Conservation (phyloP, 768 basidiomycete species). For the Suillus occidentalis region DNA sequence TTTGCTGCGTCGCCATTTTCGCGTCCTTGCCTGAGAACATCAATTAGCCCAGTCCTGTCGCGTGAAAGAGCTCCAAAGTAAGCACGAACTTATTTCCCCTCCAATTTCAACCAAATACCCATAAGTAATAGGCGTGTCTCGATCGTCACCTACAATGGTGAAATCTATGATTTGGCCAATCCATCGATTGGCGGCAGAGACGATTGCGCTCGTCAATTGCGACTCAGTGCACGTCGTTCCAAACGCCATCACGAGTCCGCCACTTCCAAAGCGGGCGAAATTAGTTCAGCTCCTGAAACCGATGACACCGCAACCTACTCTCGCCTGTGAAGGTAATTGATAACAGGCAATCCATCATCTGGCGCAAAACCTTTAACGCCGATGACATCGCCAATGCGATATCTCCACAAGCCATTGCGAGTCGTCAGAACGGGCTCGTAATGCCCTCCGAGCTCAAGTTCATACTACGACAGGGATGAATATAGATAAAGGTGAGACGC, state of each 20-base stretch:
- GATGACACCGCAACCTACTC: neutral
- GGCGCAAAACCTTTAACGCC: conserved; percentile 12
- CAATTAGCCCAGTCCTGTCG: neutral
- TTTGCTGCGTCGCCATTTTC: neutral
- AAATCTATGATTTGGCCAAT: conserved; percentile 9
- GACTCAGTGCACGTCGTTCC: neutral
- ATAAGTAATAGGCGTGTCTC: neutral
- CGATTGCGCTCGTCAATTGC: neutral
- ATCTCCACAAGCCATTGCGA: conserved; percentile 14
- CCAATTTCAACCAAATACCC: conserved; percentile 9
- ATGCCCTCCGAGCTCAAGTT: conserved; percentile 5
- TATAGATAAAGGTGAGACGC: neutral
- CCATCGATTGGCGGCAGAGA: neutral
- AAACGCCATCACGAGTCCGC: conserved; percentile 7
- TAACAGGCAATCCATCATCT: conserved; percentile 10
- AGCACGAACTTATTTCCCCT: neutral
- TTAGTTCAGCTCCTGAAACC: neutral
- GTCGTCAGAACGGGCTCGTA: conserved; percentile 14
- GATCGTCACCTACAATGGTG: conserved; percentile 6
- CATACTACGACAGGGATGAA: neutral
- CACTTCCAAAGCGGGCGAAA: conserved; percentile 3
- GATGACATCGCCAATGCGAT: conserved; percentile 10
- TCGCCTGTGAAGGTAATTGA: conserved; percentile 4
- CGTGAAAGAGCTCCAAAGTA: neutral
- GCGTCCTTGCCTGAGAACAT: neutral